These are phyloP conservation scores for Fusarium virguliforme DNA, from an alignment of 2,329 filamentous ascomycete genomes.

Conservation along the genomic window DNA sequence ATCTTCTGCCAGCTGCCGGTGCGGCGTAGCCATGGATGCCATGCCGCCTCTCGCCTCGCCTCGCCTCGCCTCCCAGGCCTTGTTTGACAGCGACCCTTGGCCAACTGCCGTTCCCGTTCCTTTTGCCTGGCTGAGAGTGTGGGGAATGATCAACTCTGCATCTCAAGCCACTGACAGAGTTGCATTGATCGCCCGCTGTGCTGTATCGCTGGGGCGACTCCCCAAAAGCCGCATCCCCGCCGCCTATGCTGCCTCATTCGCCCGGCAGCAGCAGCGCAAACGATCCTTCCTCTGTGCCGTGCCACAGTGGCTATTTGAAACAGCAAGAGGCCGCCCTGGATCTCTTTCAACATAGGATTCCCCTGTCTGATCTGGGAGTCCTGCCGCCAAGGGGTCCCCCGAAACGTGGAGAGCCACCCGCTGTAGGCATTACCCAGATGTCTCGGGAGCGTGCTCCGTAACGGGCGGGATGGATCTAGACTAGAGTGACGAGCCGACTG, in stretches of 20 bases:
- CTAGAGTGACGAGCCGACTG: conserved; percentile 16
- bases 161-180: conserved; percentile 23
- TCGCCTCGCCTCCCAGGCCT: conserved; percentile 2
- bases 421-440: conserved; percentile 6
- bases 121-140: conserved; percentile 3
- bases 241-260: conserved; percentile 1
- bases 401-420: conserved; percentile 13
- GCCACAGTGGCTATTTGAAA: conserved; percentile 22
- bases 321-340: conserved; percentile 1
- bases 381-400: conserved; percentile 6
- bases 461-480: conserved; percentile 30
- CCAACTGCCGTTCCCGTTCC: conserved; percentile 16
- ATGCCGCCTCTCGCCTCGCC: background rate
- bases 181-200: conserved; percentile 17
- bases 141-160: conserved; percentile 26
- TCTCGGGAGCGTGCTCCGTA: conserved; percentile 14
- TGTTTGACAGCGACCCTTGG: background rate
- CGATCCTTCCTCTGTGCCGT: conserved; percentile 12
- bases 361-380: conserved; percentile 3
- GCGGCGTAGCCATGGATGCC: background rate
- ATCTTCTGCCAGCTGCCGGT: background rate
- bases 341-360: conserved; percentile 1
- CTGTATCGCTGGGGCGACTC: conserved; percentile 1
- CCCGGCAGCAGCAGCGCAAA: conserved; percentile 4
- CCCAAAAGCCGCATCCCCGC: conserved; percentile 3